A percentile compares a stretch with the other conserved stretches of the same genome.
Conservation (phyloP, 257 asterid species). For the Buddleja alternifolia region DNA sequence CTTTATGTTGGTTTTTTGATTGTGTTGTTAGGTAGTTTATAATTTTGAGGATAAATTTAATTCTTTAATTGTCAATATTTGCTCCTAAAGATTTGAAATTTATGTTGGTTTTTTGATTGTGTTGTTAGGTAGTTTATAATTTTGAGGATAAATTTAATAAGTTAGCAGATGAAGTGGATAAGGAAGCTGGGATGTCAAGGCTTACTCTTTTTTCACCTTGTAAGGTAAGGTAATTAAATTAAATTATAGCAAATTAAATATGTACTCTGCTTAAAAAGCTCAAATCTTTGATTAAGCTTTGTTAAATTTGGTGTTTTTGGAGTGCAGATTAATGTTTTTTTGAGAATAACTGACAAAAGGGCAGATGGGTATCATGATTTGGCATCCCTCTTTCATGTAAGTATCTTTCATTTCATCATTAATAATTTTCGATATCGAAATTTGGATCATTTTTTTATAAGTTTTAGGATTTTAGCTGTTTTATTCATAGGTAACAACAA, state of each 20-base stretch:
- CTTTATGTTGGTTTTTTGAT: neutral
- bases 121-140: constrained; percentile 57
- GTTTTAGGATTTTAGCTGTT: neutral
- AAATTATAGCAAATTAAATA: neutral
- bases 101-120: constrained; percentile 20
- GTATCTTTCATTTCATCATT: constrained; percentile 26
- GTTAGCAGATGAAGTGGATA: constrained; percentile 88
- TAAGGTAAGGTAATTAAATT: constrained; percentile 60
- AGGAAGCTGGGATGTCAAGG: constrained; percentile 72
- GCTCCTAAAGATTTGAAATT: constrained; percentile 1
- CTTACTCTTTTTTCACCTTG: constrained; percentile 91
- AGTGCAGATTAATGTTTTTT: constrained; percentile 69
- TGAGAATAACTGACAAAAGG: constrained; percentile 77
- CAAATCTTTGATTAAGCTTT: constrained; percentile 1
- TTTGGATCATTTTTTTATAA: neutral
- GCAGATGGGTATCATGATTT: constrained; percentile 84
- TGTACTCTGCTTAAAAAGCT: neutral
- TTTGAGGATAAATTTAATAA: constrained; percentile 61
- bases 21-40: too few relatives aligned
- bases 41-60: too few relatives aligned
- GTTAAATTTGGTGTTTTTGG: constrained; percentile 18
- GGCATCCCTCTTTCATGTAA: constrained; percentile 92
- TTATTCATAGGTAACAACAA: neutral
- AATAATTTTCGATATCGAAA: neutral
- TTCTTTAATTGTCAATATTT: neutral